Evolutionary conservation across 225 moss, liverwort and hornwort species (phyloP).

Genomic region (Sphagnum tenellum): DNA sequence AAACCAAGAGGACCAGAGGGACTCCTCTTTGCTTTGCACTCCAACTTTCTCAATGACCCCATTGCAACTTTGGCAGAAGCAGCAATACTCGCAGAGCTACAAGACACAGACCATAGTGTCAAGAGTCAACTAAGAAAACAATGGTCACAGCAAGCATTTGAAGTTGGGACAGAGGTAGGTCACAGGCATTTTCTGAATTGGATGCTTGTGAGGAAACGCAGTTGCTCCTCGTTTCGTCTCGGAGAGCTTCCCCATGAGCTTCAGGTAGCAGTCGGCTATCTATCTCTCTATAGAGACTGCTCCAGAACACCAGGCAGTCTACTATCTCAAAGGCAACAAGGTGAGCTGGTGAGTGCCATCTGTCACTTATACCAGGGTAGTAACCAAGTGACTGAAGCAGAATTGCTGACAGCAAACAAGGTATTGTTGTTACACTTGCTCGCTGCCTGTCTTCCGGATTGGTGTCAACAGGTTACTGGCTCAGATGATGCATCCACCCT

Average conservation of each 20-base stretch:
- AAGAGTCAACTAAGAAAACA: slow-evolving; percentile 36
- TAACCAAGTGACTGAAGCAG: slow-evolving; percentile 7
- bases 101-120: slow-evolving; percentile 32
- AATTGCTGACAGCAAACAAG: slow-evolving; percentile 23
- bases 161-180: slow-evolving; percentile 33
- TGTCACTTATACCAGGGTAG: slow-evolving; percentile 21
- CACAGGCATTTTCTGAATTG: slow-evolving; percentile 42
- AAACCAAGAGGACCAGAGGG: slow-evolving; percentile 47
- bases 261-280: slow-evolving; percentile 42
- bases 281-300: slow-evolving; percentile 35
- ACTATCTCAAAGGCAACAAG: slow-evolving; percentile 39
- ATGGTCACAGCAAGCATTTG: slow-evolving; percentile 46
- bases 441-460: slow-evolving; percentile 31
- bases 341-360: slow-evolving; percentile 34
- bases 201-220: slow-evolving; percentile 47
- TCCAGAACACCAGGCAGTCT: slow-evolving; percentile 29
- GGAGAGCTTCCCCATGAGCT: slow-evolving; percentile 44
- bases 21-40: slow-evolving; percentile 37
- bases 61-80: slow-evolving; percentile 35
- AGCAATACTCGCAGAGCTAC: slow-evolving; percentile 25
- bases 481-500: too few species aligned
- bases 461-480: slow-evolving; percentile 13
- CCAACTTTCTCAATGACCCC: slow-evolving; percentile 41
- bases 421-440: slow-evolving; percentile 20
- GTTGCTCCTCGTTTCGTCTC: slow-evolving; percentile 20